A percentile compares a stretch with the other conserved stretches of the same genome.
phyloP scores from a whole-genome alignment of 179 eudicot species.

The Nepenthes alata region DNA sequence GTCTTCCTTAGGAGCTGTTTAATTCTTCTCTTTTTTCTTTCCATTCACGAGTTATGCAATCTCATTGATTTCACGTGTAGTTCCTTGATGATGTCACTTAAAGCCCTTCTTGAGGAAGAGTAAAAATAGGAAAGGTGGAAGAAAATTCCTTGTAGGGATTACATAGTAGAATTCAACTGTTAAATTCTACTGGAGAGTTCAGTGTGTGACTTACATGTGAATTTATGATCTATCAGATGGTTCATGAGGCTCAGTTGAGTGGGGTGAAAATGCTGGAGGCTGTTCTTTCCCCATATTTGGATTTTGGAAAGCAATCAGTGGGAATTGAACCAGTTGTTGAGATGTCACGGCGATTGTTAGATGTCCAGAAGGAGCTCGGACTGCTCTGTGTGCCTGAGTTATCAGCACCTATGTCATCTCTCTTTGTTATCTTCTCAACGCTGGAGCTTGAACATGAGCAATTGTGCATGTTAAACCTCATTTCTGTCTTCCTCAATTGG shows the following conservation, averaged over 20 bases:
- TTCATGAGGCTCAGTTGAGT: slow-evolving; percentile 51
- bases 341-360: slow-evolving; percentile 40
- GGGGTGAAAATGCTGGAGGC: slow-evolving; percentile 51
- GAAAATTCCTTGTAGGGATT: neutral
- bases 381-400: slow-evolving; percentile 47
- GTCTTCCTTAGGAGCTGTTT: too few species aligned
- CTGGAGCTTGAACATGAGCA: slow-evolving; percentile 74
- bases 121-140: neutral
- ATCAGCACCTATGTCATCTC: slow-evolving; percentile 31
- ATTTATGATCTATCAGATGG: slow-evolving; percentile 28
- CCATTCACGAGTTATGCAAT: neutral
- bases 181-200: neutral
- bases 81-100: neutral
- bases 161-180: neutral
- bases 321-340: slow-evolving; percentile 47
- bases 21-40: neutral
- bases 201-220: slow-evolving; percentile 6
- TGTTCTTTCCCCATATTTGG: slow-evolving; percentile 34
- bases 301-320: slow-evolving; percentile 23
- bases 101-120: neutral
- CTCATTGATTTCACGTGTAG: neutral
- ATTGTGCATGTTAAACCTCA: slow-evolving; percentile 41
- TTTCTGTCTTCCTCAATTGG: slow-evolving; percentile 53
- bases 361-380: slow-evolving; percentile 64
- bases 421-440: slow-evolving; percentile 40